These are phyloP conservation scores for Yarrowia keelungensis DNA, from an alignment of 805 yeast species.

Conservation along the genomic window DNA sequence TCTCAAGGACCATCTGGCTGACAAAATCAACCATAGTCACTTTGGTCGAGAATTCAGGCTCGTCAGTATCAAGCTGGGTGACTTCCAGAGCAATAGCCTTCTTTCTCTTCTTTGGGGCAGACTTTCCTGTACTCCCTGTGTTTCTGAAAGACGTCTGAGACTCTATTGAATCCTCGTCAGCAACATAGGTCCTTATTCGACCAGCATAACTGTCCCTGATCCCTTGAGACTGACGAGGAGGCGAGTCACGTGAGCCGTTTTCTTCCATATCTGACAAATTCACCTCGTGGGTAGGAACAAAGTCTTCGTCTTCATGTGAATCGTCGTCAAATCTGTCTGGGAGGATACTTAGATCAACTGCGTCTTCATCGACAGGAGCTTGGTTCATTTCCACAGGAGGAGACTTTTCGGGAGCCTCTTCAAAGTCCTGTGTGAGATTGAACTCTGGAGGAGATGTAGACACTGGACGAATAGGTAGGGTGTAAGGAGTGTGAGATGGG, in stretches of 20 bases:
- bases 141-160: background rate
- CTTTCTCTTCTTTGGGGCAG: background rate
- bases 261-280: background rate
- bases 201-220: background rate
- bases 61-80: conserved; percentile 13
- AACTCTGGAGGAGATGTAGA: conserved; percentile 14
- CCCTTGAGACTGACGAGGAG: background rate
- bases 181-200: background rate
- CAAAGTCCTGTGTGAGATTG: conserved; percentile 15
- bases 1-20: conserved; percentile 18
- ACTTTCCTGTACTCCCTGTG: background rate
- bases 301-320: conserved; percentile 2
- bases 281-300: background rate
- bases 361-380: background rate
- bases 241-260: background rate
- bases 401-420: background rate
- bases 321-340: background rate
- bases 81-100: conserved; percentile 10
- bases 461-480: background rate
- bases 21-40: conserved; percentile 24
- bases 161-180: background rate
- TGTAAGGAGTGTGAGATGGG: background rate
- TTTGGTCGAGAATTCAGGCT: conserved; percentile 4
- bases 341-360: background rate
- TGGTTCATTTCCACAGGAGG: background rate